Evolutionary conservation across 768 basidiomycete species (phyloP).

Genomic region (Lactarius indigo): DNA sequence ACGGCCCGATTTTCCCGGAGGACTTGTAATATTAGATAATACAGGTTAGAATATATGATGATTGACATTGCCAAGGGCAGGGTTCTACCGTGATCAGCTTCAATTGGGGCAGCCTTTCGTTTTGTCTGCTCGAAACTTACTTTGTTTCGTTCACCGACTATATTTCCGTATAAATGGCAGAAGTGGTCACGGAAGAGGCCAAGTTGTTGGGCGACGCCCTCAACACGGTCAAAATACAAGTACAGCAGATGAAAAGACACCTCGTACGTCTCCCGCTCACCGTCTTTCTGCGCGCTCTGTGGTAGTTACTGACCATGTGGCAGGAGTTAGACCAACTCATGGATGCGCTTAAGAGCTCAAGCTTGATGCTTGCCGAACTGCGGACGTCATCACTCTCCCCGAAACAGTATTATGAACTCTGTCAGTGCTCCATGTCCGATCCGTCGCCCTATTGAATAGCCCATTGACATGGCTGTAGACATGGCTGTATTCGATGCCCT

Average conservation of each 20-base stretch:
- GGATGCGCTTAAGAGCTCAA: slow-evolving; percentile 97
- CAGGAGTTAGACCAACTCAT: slow-evolving; percentile 96
- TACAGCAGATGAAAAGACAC: slow-evolving; percentile 92
- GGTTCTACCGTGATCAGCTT: not conserved
- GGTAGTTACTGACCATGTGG: not conserved
- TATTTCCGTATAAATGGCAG: slow-evolving; percentile 16
- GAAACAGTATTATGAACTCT: slow-evolving; percentile 98
- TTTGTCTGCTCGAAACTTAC: not conserved
- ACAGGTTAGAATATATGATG: not conserved
- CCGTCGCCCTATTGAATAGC: not conserved
- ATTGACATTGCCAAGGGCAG: not conserved
- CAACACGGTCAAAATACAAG: slow-evolving; percentile 85
- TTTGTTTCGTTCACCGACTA: not conserved
- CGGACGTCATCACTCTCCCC: slow-evolving; percentile 90
- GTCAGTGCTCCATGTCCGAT: slow-evolving; percentile 39
- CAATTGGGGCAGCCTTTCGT: not conserved
- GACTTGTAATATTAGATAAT: not conserved
- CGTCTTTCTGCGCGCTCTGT: not conserved
- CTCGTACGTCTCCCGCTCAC: slow-evolving; percentile 47
- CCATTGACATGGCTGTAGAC: slow-evolving; percentile 46
- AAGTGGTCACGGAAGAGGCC: slow-evolving; percentile 60
- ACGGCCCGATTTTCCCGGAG: no score
- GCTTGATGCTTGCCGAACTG: slow-evolving; percentile 94
- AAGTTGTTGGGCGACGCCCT: slow-evolving; percentile 83
- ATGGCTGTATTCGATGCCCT: slow-evolving; percentile 99